These are phyloP conservation scores for Cystobasidiopsis lactophilus DNA, from an alignment of 768 basidiomycete genomes.

Conservation along the genomic window DNA sequence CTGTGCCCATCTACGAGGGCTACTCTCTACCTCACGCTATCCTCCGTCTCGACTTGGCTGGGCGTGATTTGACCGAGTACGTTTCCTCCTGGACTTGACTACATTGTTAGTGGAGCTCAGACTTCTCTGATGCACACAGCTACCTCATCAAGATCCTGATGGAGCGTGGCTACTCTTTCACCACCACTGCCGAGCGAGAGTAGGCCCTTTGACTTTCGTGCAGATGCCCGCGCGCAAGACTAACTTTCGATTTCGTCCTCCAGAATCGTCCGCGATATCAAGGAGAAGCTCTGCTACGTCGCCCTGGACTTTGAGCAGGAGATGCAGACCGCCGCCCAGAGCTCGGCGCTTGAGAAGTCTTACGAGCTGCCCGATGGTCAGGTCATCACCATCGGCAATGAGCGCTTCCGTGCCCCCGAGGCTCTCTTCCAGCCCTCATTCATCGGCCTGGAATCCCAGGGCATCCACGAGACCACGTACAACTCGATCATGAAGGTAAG, in stretches of 20 bases:
- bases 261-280: conserved; percentile 78
- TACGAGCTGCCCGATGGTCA: conserved; percentile 85
- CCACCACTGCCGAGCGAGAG: conserved; percentile 41
- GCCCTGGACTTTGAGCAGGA: conserved; percentile 88
- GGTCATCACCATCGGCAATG: conserved; percentile 84
- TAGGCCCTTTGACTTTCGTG: conserved; percentile 32
- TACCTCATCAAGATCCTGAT: conserved; percentile 60
- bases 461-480: conserved; percentile 74
- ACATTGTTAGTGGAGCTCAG: fast-evolving
- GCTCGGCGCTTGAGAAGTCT: conserved; percentile 72
- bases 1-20: conserved; percentile 89
- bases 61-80: conserved; percentile 63
- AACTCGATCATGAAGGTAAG: conserved; percentile 55
- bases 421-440: conserved; percentile 54
- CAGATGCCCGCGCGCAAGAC: conserved; percentile 34
- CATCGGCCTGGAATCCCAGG: conserved; percentile 53
- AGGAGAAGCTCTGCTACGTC: conserved; percentile 91
- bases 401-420: conserved; percentile 50
- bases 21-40: conserved; percentile 85
- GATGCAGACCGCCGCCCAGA: conserved; percentile 69
- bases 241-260: neutral
- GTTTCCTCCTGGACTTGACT: neutral
- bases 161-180: conserved; percentile 85
- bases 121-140: neutral
- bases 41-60: conserved; percentile 72